Base-by-base conservation (phyloP, 148 eudicot species). In the Rheum nobile region DNA sequence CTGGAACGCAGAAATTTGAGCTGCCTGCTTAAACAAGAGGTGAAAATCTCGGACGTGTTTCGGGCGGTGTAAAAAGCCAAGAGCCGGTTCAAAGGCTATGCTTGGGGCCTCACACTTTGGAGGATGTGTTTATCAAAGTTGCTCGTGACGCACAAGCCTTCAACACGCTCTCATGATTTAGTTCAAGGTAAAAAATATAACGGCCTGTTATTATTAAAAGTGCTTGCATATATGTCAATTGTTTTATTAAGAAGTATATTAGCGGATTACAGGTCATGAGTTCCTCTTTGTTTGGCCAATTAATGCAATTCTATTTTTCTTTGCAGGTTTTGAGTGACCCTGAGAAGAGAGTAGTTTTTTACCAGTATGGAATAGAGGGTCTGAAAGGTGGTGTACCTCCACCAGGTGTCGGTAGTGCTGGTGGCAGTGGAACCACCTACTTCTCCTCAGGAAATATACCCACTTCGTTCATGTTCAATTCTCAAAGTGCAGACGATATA, bases 1-100 rank as follows among this genome's bases (percentile, higher is more conserved):
- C 93, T 1, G 97, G 97, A 44, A 90, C 96, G 8, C 88, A 88
- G 73, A 92, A 92, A 78, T 92, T 92, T 81, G 96, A 92, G 86
- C 71, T 92, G 68, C 91, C 91, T n/a, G n/a, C n/a, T n/a, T 8
- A 92, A 92, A 72, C 83, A 83, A 3, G 91, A 87, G 31, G 79
- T 87, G 38, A 80, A 77, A 52, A 88, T 90, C 71, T 84, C 97
- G 11, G 84, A 90, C 21, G 91, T 92, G 19, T 90, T 92, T 69
- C 76, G 84, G 70, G 92, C 92, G n/a, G 97, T 90, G 19, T 89
- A 92, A 75, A 74, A 82, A 32, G 86, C 94, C 6, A 90, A 92
- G 85, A 87, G 89, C 75, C 76, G n/a, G n/a, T n/a, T n/a, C n/a
- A n/a, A n/a, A n/a, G n/a, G n/a, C n/a, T n/a, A n/a, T n/a, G n/a